Percentiles rank a stretch among this genome's conserved stretches.
phyloP scores from a whole-genome alignment of 306 rosid species.

The Vigna unguiculata region DNA sequence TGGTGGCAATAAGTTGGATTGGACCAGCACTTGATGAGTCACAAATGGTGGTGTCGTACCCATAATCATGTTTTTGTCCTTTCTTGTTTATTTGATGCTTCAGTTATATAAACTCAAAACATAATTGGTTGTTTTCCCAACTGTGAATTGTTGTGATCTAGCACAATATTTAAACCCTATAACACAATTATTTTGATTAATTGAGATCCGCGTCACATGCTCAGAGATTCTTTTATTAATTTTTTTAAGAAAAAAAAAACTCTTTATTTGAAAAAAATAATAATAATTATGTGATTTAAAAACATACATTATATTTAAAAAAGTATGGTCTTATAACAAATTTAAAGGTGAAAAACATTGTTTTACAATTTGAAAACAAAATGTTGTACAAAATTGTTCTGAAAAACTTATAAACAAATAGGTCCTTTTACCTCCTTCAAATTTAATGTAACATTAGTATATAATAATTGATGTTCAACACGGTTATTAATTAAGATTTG shows the following conservation, averaged over 20 bases:
- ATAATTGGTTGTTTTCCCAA: neutral
- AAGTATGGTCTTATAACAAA: no score
- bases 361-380: no score
- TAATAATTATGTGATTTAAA: neutral
- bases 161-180: neutral
- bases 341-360: no score
- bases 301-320: no score
- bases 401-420: no score
- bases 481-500: no score
- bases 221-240: no score
- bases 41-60: neutral
- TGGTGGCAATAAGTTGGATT: neutral
- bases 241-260: no score
- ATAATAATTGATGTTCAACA: no score
- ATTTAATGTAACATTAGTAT: no score
- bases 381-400: no score
- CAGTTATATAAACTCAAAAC: neutral
- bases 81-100: neutral
- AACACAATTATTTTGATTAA: neutral
- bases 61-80: conserved; percentile 11
- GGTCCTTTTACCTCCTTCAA: no score
- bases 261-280: neutral
- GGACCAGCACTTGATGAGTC: neutral
- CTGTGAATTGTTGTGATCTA: neutral
- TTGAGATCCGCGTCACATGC: neutral